Base-by-base conservation (phyloP, 2,329 filamentous ascomycete species). In the Calonectria pseudoturangicola region DNA sequence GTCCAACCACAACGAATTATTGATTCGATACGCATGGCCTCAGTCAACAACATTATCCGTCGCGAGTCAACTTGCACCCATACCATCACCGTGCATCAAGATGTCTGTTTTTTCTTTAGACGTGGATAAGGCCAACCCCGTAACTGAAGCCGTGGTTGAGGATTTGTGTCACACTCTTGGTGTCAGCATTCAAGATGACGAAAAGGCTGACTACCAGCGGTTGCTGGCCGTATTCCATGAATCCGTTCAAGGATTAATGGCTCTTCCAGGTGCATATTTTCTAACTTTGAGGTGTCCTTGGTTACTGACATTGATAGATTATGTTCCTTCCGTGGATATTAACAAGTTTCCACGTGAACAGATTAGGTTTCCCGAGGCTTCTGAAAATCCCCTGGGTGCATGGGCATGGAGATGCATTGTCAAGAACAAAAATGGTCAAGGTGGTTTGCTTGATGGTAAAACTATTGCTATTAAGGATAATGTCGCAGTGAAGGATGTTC, bases 401-500 rank as follows among this genome's bases (percentile, higher is more conserved):
- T 68, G 66, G 66, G 66, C 66, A 48, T 68, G 66, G 66, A 47
- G 27, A 47, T 63, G 58, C 15, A 18, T 45, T 30, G 27, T 63
- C 5, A 13, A 33, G 13, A 33, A 28, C 6, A 47, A 63, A 25
- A 18, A 47, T 3, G 4, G 16, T 3, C 30, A 18, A 4, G 28
- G 25, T 2, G 58, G 58, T 16, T 47, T 63, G 41, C 58, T 63
- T 21, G 28, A 60, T 13, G 51, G 25, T 3, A 68, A 62, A 39
- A 70, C 58, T 2, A 36, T 66, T 33, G 50, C 47, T 0, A 45
- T 70, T 39, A 70, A 70, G 8, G 68, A 70, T 39, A 70, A 70
- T 15, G 58, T 70, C 21, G 60, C 68, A 2, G 36, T 70, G 2
- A 50, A 56, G 21, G 48, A 48, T 28, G 68, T 70, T 4, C 68